Percentiles rank a stretch among this genome's conserved stretches.
Evolutionary conservation across 2,329 filamentous ascomycete genomes (phyloP).

Genomic region (Tolypocladium guangdongense): DNA sequence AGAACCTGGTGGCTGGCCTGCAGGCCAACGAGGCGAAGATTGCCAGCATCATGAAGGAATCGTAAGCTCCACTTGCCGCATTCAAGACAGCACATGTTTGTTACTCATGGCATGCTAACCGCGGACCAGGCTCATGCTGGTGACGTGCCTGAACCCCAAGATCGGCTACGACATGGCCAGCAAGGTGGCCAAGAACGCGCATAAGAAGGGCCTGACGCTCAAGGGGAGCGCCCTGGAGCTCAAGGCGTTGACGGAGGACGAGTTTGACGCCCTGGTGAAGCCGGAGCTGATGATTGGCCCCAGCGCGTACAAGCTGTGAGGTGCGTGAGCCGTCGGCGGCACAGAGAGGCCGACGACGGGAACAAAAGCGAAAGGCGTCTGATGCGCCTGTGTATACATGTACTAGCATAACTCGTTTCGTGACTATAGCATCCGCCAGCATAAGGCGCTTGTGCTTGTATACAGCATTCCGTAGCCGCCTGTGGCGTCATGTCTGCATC

Average conservation of each 20-base stretch:
- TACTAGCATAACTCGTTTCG: not conserved
- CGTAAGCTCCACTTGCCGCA: no score
- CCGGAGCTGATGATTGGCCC: conserved; percentile 94
- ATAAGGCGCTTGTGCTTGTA: not conserved
- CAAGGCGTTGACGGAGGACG: conserved; percentile 73
- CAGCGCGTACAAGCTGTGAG: conserved; percentile 43
- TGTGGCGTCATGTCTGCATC: not conserved
- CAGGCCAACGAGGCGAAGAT: conserved; percentile 94
- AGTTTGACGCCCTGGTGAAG: conserved; percentile 82
- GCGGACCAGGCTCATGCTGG: conserved; percentile 75
- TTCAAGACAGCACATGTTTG: no score
- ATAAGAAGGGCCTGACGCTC: conserved; percentile 93
- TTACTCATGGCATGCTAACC: not conserved
- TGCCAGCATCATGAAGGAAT: conserved; percentile 80
- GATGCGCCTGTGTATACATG: not conserved
- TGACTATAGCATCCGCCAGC: not conserved
- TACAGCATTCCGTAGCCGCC: not conserved
- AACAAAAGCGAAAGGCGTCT: not conserved
- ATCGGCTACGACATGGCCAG: conserved; percentile 97
- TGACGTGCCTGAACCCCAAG: conserved; percentile 94
- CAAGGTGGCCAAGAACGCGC: conserved; percentile 96
- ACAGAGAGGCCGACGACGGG: not conserved
- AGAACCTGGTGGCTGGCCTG: conserved; percentile 79
- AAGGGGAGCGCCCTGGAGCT: conserved; percentile 93
- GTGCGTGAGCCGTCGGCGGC: not conserved